Evolutionary conservation across 2,329 filamentous ascomycete genomes (phyloP).

Genomic region (Nothophoma quercina): DNA sequence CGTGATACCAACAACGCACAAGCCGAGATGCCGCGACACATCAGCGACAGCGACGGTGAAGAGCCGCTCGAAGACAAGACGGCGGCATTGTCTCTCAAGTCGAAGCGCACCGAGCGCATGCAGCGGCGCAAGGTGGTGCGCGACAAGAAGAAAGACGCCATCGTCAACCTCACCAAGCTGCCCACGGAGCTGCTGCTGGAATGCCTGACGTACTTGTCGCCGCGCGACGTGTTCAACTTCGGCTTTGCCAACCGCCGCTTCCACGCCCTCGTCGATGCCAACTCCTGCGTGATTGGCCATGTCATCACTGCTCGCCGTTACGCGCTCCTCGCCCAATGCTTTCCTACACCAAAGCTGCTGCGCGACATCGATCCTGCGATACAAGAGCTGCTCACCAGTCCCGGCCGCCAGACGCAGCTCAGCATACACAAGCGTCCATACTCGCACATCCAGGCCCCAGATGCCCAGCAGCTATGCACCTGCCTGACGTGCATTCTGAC

Average conservation of each 20-base stretch:
- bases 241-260: slow-evolving; percentile 54
- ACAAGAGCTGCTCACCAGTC: slow-evolving; percentile 50
- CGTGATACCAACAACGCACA: background rate
- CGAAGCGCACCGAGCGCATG: slow-evolving; percentile 62
- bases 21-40: slow-evolving; percentile 32
- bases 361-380: slow-evolving; percentile 48
- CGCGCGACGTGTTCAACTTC: slow-evolving; percentile 61
- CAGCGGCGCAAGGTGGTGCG: slow-evolving; percentile 50
- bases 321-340: slow-evolving; percentile 59
- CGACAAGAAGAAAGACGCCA: slow-evolving; percentile 40
- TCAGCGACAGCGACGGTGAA: slow-evolving; percentile 44
- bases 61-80: slow-evolving; percentile 61
- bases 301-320: slow-evolving; percentile 59
- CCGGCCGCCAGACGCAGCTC: slow-evolving; percentile 54
- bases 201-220: slow-evolving; percentile 56
- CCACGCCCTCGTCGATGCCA: slow-evolving; percentile 53
- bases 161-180: slow-evolving; percentile 54
- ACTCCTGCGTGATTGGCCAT: slow-evolving; percentile 55
- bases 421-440: slow-evolving; percentile 60
- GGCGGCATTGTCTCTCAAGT: slow-evolving; percentile 56
- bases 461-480: slow-evolving; percentile 61
- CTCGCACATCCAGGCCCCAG: slow-evolving; percentile 59
- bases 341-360: slow-evolving; percentile 59
- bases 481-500: slow-evolving; percentile 64
- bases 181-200: slow-evolving; percentile 62